Conservation (phyloP, 2,329 filamentous ascomycete genomes). For the Colletotrichum liaoningense region DNA sequence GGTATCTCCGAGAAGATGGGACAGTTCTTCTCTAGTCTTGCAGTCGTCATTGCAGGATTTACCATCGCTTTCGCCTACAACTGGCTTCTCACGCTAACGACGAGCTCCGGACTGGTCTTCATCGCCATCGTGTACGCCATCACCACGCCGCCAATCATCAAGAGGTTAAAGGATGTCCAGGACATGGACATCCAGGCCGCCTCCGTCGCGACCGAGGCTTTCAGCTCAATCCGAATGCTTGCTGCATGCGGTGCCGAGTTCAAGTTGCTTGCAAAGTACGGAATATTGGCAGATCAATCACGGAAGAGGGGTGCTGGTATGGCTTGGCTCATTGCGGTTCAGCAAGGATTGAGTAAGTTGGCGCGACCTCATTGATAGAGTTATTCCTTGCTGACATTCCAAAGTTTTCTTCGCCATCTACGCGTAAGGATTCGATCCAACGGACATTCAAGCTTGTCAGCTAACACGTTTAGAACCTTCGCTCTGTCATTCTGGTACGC, state of each 20-base stretch:
- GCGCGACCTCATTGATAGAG: not conserved
- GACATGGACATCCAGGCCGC: constrained; percentile 50
- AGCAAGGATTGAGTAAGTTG: constrained; percentile 41
- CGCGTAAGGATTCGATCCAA: constrained; percentile 24
- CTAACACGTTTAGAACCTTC: constrained; percentile 34
- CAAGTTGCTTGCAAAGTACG: constrained; percentile 49
- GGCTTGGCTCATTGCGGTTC: constrained; percentile 39
- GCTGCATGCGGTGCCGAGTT: constrained; percentile 54
- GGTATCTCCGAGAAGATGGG: constrained; percentile 65
- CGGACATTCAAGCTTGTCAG: not conserved
- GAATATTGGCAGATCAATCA: constrained; percentile 48
- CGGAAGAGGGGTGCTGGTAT: constrained; percentile 43
- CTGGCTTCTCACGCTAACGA: constrained; percentile 63
- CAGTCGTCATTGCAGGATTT: constrained; percentile 57
- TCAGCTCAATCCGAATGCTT: constrained; percentile 55
- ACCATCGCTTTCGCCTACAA: constrained; percentile 63
- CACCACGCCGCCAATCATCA: constrained; percentile 47
- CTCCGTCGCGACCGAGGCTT: constrained; percentile 52
- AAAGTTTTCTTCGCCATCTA: constrained; percentile 37
- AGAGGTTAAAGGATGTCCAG: constrained; percentile 46
- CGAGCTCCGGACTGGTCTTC: constrained; percentile 57
- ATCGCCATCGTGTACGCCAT: constrained; percentile 47
- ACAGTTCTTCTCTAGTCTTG: constrained; percentile 52
- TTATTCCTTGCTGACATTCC: not conserved
- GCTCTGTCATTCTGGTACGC: constrained; percentile 40